Evolutionary conservation across 768 basidiomycete genomes (phyloP), one percentile per base, ranked within the genome.

Genomic region (Auriscalpium vulgare): DNA sequence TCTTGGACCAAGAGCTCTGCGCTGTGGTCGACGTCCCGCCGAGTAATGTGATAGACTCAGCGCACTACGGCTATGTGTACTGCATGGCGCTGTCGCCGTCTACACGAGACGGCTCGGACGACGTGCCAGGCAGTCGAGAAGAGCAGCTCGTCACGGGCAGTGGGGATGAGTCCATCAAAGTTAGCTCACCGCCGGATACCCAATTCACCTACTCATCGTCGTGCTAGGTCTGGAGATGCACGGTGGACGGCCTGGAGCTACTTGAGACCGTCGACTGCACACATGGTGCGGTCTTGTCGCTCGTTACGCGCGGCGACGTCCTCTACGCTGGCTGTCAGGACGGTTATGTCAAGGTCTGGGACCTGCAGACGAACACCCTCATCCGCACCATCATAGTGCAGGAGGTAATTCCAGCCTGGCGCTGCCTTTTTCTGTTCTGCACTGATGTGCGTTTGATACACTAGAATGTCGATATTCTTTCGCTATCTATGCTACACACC

Each of bases 41-140:
- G 11, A 73, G 72, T 54, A 89, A 91, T 61, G 85, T 93, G 35
- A 75, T 93, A 29, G 85, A 89, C 62, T 89, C 91, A 1, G 95
- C 94, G 3, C 95, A 98, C 69, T 95, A 84, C 67, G 95, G 95
- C 9, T 98, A 98, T 65, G 79, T 97, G 11, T 95, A 95, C 66
- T 91, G 88, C 63, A 84, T 93, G 83, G 71, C 76, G 13, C 68
- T 82, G 14, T 62, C 78, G 10, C 73, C 74, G 19, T 72, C 70
- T 14, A 69, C 66, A n/a, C 66, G 68, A 47, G 71, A 72, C 54
- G 75, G 72, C 14, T 72, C 70, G 2, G 65, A 71, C 47, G 69
- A 72, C 23, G 54, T 63, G 8, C 59, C 59, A 48, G 65, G 64
- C 1, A 65, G 67, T 13, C 64, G 58, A 14, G 62, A 57, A n/a